Evolutionary conservation across 768 basidiomycete genomes (phyloP), one percentile per base, ranked within the genome.

Genomic region (Psilocybe sp.): DNA sequence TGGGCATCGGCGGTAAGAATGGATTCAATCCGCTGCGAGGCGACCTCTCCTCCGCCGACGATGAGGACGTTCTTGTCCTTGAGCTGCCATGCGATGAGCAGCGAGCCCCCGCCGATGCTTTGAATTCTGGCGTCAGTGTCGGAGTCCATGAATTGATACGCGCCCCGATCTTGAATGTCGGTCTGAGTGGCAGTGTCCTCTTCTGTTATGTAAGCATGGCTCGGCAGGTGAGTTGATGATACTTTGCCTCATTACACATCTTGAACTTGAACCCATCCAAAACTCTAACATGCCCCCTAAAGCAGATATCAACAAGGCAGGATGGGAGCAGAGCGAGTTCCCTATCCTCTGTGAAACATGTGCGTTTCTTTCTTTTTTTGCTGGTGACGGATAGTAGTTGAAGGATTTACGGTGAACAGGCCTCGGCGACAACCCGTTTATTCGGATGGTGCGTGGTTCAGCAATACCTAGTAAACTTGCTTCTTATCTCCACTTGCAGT

Each of bases 271-370:
- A 35, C 33, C 40, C 15, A 28, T 7, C 5, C 46, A 19, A 2
- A n/a, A 28, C 6, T 13, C 15, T 32, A 37, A n/a, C 41, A n/a
- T 64, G 63, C 63, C 58, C 14, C 87, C 87, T 40, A 93, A 93
- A 71, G 79, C 85, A n/a, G 92, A 96, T 65, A 84, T 95, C 55
- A 95, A 96, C 76, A 94, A 93, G 69, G 91, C 92, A 16, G 91
- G 92, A 12, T 91, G 89, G 89, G 92, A 95, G 63, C 87, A 91
- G 72, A 88, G 86, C 65, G 92, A 94, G 66, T 94, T 94, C 47
- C 92, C 93, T 4, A 90, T 93, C 66, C 82, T 96, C 18, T 95
- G 93, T 66, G 93, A 96, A 70, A 92, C 89, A 64, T 95, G 93
- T 89, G 62, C 55, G 85, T 69, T 47, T 20, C n/a, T 18, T 16